phyloP scores from a whole-genome alignment of 1,284 basidiomycete genomes.

The Fomitiporia mediterranea region DNA sequence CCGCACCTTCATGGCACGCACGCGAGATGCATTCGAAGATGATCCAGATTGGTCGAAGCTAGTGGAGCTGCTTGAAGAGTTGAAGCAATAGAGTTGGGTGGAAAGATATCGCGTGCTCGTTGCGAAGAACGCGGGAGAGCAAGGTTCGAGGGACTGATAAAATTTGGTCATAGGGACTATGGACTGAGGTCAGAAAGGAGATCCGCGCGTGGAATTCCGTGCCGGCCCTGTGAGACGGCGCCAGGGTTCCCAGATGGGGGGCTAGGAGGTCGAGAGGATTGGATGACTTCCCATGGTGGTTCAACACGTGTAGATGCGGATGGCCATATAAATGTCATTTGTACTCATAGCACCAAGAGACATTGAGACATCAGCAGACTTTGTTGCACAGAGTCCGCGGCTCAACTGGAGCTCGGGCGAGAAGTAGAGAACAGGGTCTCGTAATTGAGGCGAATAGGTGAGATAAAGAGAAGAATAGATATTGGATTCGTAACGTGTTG shows the following conservation, averaged over 20 bases:
- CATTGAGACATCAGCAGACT: constrained; percentile 12
- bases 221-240: constrained; percentile 6
- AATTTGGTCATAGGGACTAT: no score
- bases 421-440: not conserved
- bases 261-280: constrained; percentile 2
- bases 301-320: constrained; percentile 17
- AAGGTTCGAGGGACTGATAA: constrained; percentile 1
- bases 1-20: constrained; percentile 81
- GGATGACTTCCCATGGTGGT: not conserved
- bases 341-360: constrained; percentile 5
- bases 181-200: not conserved
- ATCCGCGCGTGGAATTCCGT: not conserved
- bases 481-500: not conserved
- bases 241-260: constrained; percentile 5
- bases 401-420: not conserved
- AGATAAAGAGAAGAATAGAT: constrained; percentile 1
- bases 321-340: constrained; percentile 2
- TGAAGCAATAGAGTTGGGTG: constrained; percentile 27
- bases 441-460: constrained; percentile 3
- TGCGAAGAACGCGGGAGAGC: not conserved
- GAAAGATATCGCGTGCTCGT: not conserved
- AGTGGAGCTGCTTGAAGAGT: constrained; percentile 53
- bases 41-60: constrained; percentile 80
- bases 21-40: constrained; percentile 74
- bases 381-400: not conserved